Evolutionary conservation across 2,329 filamentous ascomycete genomes (phyloP), one percentile per base, ranked within the genome.

Genomic region (Xylariaceae sp.): DNA sequence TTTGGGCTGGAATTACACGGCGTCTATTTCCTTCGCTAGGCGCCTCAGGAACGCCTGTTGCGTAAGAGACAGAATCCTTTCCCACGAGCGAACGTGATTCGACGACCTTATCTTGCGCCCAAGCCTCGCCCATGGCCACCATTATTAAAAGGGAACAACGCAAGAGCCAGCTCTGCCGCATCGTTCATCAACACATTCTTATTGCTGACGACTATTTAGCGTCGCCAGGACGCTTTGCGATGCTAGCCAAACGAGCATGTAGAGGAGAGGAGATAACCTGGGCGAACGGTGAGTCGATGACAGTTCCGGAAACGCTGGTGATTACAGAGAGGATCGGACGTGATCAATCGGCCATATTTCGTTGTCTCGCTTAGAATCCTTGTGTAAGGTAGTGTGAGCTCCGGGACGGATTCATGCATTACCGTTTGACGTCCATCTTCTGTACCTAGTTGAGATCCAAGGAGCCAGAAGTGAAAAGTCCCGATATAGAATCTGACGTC

Each of bases 131-230:
- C 61, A 63, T 63, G 57, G 58, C 61, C 60, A 61, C 63, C 63
- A 61, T 61, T 60, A 63, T 60, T 48, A 66, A 55, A 47, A 66
- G 54, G 54, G 42, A 60, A 54, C 48, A 63, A 59, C 55, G 57
- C 58, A 66, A 60, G 55, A 68, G 59, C 63, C 64, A 53, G 65
- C 61, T 65, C 62, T 60, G 60, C 56, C 59, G 54, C 66, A 67
- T 68, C 47, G 48, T 63, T 66, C 60, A 63, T 58, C 48, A 50
- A 56, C 53, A 64, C 66, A 68, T 66, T 57, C 48, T 54, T 54
- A 53, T 54, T 56, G 48, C 56, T 45, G 40, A 44, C 49, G 53
- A 31, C 16, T 43, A 57, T 16, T 42, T 47, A 33, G 47, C 50
- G 58, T 59, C 60, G 49, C 60, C 56, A 56, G 59, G 54, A 61